phyloP scores from a whole-genome alignment of 129 eudicot species.

The Daucus carota region DNA sequence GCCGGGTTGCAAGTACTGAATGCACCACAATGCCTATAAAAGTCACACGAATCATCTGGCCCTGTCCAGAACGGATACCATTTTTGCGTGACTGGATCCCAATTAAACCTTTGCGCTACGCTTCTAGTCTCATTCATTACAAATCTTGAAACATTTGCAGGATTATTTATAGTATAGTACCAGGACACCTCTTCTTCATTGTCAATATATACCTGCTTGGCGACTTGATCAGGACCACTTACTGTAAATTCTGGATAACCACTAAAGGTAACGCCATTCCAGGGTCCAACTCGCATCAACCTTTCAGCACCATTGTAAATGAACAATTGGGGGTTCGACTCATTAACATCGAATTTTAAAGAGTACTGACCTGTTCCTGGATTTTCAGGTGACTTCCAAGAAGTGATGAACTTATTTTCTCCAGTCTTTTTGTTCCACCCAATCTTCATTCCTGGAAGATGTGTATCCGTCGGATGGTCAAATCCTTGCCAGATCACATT shows the following conservation, averaged over 20 bases:
- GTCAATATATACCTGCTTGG: neutral
- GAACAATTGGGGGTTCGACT: slow-evolving; percentile 17
- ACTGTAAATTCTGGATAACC: slow-evolving; percentile 15
- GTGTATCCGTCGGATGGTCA: slow-evolving; percentile 22
- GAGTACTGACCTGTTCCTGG: slow-evolving; percentile 23
- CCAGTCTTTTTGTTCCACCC: slow-evolving; percentile 24
- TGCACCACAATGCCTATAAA: slow-evolving; percentile 19
- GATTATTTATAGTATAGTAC: neutral
- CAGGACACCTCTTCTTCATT: neutral
- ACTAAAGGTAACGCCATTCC: slow-evolving; percentile 23
- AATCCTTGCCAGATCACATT: slow-evolving; percentile 19
- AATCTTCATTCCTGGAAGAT: slow-evolving; percentile 19
- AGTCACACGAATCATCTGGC: slow-evolving; percentile 20
- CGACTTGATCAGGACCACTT: neutral
- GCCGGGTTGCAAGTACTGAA: slow-evolving; percentile 9
- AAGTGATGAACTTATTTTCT: slow-evolving; percentile 6
- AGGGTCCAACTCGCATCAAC: slow-evolving; percentile 25
- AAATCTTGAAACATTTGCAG: neutral
- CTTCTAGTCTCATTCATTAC: neutral
- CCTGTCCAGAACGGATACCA: slow-evolving; percentile 9
- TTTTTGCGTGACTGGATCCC: neutral
- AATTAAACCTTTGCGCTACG: neutral
- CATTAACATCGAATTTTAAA: slow-evolving; percentile 15
- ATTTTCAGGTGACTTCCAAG: slow-evolving; percentile 16
- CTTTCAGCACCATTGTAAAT: slow-evolving; percentile 8